Conservation (phyloP, 2,329 filamentous ascomycete genomes). For the Trichoderma hamatum region DNA sequence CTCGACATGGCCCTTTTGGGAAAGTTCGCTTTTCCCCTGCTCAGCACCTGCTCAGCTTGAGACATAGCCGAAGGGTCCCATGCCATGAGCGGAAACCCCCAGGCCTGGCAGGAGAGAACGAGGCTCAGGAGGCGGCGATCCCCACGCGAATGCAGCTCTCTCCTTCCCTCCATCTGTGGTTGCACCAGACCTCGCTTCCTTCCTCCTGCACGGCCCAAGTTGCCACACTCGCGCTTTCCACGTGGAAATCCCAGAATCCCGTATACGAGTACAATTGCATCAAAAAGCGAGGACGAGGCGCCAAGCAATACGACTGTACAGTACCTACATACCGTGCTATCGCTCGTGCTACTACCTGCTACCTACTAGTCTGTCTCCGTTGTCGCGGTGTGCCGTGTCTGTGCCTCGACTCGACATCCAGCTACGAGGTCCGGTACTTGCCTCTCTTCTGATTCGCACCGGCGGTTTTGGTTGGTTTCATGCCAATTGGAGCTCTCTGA, state of each 20-base stretch:
- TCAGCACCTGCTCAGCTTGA: not conserved
- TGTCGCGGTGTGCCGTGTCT: not conserved
- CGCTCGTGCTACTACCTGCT: not conserved
- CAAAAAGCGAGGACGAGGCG: not conserved
- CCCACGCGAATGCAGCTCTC: not conserved
- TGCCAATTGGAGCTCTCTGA: not conserved
- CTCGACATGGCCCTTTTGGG: not conserved
- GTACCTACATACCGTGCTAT: not conserved
- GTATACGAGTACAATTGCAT: not conserved
- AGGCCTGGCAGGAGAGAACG: not conserved
- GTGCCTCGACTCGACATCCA: not conserved
- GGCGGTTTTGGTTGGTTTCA: not conserved
- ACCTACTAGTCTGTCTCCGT: not conserved
- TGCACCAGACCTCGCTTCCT: constrained; percentile 2
- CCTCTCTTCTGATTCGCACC: not conserved
- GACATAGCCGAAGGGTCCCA: not conserved
- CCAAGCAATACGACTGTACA: no score
- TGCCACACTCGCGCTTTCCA: constrained; percentile 5
- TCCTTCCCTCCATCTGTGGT: constrained; percentile 2
- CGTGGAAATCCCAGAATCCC: constrained; percentile 4
- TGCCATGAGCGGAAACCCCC: not conserved
- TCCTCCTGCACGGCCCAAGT: not conserved
- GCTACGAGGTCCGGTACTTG: not conserved
- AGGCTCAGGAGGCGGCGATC: not conserved
- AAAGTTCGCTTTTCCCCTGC: not conserved